Conservation (phyloP, 495 filamentous ascomycete genomes). For the Xylaria bambusicola region DNA sequence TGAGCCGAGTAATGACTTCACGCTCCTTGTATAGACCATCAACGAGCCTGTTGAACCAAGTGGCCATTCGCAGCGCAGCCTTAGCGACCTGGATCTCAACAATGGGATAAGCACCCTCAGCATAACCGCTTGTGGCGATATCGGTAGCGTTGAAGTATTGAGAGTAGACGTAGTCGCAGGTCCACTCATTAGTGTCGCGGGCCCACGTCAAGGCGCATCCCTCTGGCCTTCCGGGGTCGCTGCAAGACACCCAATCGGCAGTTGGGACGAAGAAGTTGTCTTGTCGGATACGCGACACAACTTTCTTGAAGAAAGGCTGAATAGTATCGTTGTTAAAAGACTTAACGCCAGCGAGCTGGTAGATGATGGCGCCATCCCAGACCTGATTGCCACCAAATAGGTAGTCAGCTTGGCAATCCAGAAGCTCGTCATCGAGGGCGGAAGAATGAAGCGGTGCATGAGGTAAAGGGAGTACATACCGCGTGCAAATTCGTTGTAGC, state of each 20-base stretch:
- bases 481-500: slow-evolving; percentile 11
- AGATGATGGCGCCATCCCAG: slow-evolving; percentile 36
- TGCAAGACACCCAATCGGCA: slow-evolving; percentile 25
- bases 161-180: slow-evolving; percentile 35
- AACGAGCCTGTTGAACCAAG: slow-evolving; percentile 35
- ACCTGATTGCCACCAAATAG: slow-evolving; percentile 23
- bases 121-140: slow-evolving; percentile 32
- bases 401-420: not conserved
- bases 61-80: slow-evolving; percentile 36
- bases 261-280: slow-evolving; percentile 31
- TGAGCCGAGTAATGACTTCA: slow-evolving; percentile 12
- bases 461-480: slow-evolving; percentile 23
- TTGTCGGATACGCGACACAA: slow-evolving; percentile 24
- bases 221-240: slow-evolving; percentile 26
- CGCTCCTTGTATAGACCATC: slow-evolving; percentile 19
- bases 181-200: slow-evolving; percentile 31
- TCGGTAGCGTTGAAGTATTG: slow-evolving; percentile 29
- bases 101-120: slow-evolving; percentile 31
- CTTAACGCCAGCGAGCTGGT: slow-evolving; percentile 26
- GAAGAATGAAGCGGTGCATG: not conserved
- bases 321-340: slow-evolving; percentile 31
- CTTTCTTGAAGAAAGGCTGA: slow-evolving; percentile 27
- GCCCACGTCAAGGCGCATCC: slow-evolving; percentile 32
- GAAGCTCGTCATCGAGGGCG: too few relatives aligned
- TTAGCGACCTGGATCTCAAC: slow-evolving; percentile 39